These are phyloP conservation scores for Seiridium cupressi DNA, from an alignment of 2,329 filamentous ascomycete species.

Conservation along the genomic window DNA sequence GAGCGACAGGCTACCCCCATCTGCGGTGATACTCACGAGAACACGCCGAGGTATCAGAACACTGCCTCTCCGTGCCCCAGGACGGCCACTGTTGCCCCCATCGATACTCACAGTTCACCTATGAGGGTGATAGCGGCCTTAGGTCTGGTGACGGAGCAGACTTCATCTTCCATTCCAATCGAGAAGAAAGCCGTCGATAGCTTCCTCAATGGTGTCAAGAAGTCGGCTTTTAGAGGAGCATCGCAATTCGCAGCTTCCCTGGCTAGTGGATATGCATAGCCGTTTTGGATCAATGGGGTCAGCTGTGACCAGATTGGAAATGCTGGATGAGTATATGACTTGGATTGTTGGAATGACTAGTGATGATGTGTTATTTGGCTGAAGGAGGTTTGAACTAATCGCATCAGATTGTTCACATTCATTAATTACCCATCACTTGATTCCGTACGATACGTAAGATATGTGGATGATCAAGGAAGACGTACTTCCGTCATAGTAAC, in stretches of 20 bases:
- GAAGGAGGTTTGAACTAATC: background rate
- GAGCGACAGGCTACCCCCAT: background rate
- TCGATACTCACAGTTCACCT: background rate
- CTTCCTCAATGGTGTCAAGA: slow-evolving; percentile 6
- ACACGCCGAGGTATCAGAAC: background rate
- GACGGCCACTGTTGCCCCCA: background rate
- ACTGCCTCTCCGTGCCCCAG: too few species aligned
- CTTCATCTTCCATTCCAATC: background rate
- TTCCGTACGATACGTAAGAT: too few species aligned
- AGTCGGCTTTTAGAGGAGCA: background rate
- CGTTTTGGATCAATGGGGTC: background rate
- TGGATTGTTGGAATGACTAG: background rate
- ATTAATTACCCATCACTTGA: too few species aligned
- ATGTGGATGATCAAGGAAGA: too few species aligned
- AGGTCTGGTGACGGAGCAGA: background rate
- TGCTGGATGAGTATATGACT: background rate
- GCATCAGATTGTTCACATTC: too few species aligned
- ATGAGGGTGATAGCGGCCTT: background rate
- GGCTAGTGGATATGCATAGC: slow-evolving; percentile 9
- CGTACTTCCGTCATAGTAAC: too few species aligned
- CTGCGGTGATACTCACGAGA: background rate
- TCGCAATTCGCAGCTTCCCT: slow-evolving; percentile 9
- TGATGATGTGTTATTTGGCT: background rate
- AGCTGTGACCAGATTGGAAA: too few species aligned
- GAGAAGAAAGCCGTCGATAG: background rate